Evolutionary conservation across 495 filamentous ascomycete genomes (phyloP), one percentile per base, ranked within the genome.

Genomic region (Chaetomium fimeti): DNA sequence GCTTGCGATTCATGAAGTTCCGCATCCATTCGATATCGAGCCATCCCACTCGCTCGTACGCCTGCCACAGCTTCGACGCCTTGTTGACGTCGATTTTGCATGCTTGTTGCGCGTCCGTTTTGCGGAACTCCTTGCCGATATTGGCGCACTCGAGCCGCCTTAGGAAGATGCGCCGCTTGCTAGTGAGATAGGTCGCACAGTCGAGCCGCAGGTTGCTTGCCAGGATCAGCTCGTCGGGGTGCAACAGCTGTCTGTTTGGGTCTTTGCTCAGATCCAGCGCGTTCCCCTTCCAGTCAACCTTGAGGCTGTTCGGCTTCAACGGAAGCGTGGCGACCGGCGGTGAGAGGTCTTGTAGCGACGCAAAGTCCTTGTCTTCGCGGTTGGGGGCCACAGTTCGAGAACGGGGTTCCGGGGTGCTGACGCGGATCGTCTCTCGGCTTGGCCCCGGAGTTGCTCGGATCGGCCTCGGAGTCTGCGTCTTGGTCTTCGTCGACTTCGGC

Each of bases 71-170:
- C 75, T 94, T 95, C 69, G 91, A 96, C 29, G 94, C 92, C 82
- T 98, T 98, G 81, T 97, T 97, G 75, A 97, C 94, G 74, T 98
- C 94, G 65, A 97, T 97, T 81, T 95, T 95, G 85, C 92, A 96
- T 28, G 91, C 91, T 74, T 96, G 91, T 75, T 98, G 94, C 38
- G 92, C 91, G 74, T 97, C 91, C n/a, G 94, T 97, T 85, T 97
- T 98, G 66, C 91, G 84, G 72, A 98, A 98, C 71, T 94, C 90
- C 76, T 96, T 94, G 69, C 84, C 83, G 55, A 87, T 85, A 55
- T 76, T 76, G 49, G 91, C 77, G 25, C 89, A 85, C 53, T 88
- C 84, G 57, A 91, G 81, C 29, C 91, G 88, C 59, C 85, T 86
- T 38, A 88, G 79, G 71, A 98, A 97, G 75, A 98, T 96, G 40